Percentiles rank a stretch among this genome's conserved stretches.
Evolutionary conservation across 371 early-diverging fungal species (phyloP).

Genomic region (Mucor racemosus): DNA sequence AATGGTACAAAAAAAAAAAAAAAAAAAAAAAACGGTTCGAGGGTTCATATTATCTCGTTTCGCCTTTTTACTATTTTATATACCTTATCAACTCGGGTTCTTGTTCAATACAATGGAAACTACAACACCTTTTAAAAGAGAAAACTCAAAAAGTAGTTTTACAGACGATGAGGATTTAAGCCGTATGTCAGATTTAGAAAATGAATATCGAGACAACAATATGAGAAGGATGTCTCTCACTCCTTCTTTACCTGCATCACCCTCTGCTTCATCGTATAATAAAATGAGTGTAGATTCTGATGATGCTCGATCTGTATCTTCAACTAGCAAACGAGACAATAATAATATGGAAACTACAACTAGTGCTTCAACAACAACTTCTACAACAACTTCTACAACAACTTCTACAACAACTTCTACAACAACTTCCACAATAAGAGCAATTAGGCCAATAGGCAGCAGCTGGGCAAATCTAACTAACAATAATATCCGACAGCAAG

Average conservation of each 20-base stretch:
- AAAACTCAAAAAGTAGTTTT: constrained; percentile 9
- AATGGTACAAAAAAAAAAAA: neutral
- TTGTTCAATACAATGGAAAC: neutral
- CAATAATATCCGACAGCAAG: constrained; percentile 15
- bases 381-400: neutral
- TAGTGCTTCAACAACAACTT: neutral
- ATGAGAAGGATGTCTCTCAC: constrained; percentile 25
- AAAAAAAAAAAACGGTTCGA: neutral
- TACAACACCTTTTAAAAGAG: neutral
- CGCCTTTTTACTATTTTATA: constrained; percentile 1
- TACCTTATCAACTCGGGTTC: neutral
- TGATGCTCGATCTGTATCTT: constrained; percentile 41
- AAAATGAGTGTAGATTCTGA: constrained; percentile 52
- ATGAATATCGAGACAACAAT: neutral
- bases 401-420: neutral
- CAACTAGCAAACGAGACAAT: constrained; percentile 7
- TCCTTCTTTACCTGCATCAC: constrained; percentile 32
- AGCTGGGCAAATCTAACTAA: constrained; percentile 8
- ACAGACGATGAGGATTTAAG: constrained; percentile 33
- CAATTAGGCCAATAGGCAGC: constrained; percentile 4
- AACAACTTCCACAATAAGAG: neutral
- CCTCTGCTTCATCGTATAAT: constrained; percentile 36
- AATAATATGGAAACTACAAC: neutral
- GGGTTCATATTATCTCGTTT: neutral
- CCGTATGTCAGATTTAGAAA: constrained; percentile 15